Conservation (phyloP, 2,329 filamentous ascomycete genomes). For the Aspergillus pseudonomiae region DNA sequence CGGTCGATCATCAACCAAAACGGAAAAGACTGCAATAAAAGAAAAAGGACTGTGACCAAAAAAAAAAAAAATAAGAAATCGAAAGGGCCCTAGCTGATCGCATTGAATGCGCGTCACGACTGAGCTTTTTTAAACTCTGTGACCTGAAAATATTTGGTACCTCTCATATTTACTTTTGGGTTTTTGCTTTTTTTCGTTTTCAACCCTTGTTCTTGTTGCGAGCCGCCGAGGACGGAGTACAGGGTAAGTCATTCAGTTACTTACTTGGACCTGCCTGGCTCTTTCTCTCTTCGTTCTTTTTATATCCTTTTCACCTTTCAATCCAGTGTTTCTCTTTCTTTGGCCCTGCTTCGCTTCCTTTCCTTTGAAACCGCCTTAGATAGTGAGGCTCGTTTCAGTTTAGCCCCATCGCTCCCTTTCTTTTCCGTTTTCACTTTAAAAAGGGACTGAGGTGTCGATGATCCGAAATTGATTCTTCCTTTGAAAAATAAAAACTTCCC, state of each 20-base stretch:
- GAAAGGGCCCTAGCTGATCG: constrained; percentile 16
- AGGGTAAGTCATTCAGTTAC: constrained; percentile 5
- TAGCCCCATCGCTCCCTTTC: background rate
- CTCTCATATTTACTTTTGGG: constrained; percentile 2
- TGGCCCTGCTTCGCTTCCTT: constrained; percentile 4
- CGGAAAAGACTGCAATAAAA: constrained; percentile 15
- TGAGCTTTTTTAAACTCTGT: background rate
- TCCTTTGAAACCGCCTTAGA: constrained; percentile 6
- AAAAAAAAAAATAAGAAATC: constrained; percentile 10
- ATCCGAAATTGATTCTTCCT: background rate
- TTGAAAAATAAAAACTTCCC: background rate
- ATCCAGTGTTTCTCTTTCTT: constrained; percentile 8
- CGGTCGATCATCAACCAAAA: constrained; percentile 26
- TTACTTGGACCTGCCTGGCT: background rate
- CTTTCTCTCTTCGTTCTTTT: constrained; percentile 9
- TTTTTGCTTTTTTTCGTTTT: constrained; percentile 1
- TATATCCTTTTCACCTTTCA: constrained; percentile 4
- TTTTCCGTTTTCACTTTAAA: constrained; percentile 4
- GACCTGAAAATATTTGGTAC: background rate
- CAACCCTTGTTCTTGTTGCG: background rate
- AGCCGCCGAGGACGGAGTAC: constrained; percentile 7
- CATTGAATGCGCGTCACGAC: constrained; percentile 13
- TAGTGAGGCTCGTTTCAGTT: constrained; percentile 1
- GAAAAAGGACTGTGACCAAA: background rate
- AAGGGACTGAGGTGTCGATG: constrained; percentile 1